Base-by-base conservation (phyloP, 768 basidiomycete genomes). In the Filobasidium wieringae region DNA sequence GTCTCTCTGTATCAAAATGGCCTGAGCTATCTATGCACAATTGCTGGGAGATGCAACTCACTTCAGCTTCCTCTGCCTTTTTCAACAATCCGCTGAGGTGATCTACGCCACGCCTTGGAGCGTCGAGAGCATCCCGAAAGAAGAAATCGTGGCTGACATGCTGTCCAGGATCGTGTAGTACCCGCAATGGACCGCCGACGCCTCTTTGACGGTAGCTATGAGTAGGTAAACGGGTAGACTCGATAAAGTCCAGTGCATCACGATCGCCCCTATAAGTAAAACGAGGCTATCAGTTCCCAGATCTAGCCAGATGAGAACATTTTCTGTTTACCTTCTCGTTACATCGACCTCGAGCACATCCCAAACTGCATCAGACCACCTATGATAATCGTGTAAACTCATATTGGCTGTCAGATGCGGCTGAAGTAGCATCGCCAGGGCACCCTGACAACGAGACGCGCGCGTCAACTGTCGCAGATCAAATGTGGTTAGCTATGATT, bases 281-380 rank as follows among this genome's bases (percentile, higher is more conserved):
- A 14, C 26, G 19, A 32, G 29, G 4, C 4, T 15, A 19, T 51
- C 29, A 55, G 34, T 31, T 29, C 12, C 33, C 3, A 29, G 29
- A 36, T 24, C 45, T 15, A 14, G 30, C 52, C 24, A 8, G 14
- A 4, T 27, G 19, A 32, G 26, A 15, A 52, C 19, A 17, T 37
- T 24, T 24, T 15, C 4, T 15, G 43, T 68, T 52, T 24, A 71
- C 71, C 65, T 53, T 39, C 64, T 27, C 12, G 22, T 61, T 11
- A 64, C 68, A 45, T 62, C 56, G 22, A 61, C 33, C 19, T 66
- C 62, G 9, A 72, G 47, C 0, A 71, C 50, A 14, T 53, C 47
- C 68, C 68, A 72, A 24, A 71, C 45, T 6, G 62, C 63, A 15
- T 62, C 39, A 1, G 65, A 59, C 71, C 69, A 71, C 7, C 61